Conservation (phyloP, 805 yeast species). For the Saccharomyces kudriavzevii region DNA sequence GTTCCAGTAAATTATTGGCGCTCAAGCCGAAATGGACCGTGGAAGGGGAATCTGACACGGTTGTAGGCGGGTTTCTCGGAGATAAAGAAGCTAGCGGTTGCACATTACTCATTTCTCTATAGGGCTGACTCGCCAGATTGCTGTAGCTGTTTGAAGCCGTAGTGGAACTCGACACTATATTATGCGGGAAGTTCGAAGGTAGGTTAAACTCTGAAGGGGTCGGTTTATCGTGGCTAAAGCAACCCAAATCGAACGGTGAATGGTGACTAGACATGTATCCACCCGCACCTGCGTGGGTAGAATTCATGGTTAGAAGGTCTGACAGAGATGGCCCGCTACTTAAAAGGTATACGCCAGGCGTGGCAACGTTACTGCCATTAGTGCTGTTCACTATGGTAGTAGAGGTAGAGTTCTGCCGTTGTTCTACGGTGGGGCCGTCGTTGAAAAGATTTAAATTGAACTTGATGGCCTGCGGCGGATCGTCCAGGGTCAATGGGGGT, state of each 20-base stretch:
- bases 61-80: not conserved
- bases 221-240: not conserved
- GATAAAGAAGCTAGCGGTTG: not conserved
- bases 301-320: slow-evolving; percentile 34
- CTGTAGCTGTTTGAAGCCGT: not conserved
- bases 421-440: slow-evolving; percentile 5
- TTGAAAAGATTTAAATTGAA: not conserved
- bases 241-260: not conserved
- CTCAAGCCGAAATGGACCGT: not conserved
- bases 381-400: not conserved
- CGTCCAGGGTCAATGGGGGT: slow-evolving; percentile 12
- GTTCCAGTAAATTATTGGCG: not conserved
- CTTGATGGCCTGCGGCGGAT: not conserved
- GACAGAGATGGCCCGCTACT: slow-evolving; percentile 32
- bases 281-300: slow-evolving; percentile 34
- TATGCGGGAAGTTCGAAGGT: not conserved
- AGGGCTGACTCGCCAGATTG: slow-evolving; percentile 2
- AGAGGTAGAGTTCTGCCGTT: not conserved
- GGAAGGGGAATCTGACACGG: not conserved
- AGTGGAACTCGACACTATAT: not conserved
- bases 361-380: not conserved
- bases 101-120: not conserved
- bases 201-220: not conserved
- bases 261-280: slow-evolving; percentile 13
- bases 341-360: slow-evolving; percentile 2